Evolutionary conservation across 1,284 basidiomycete species (phyloP).

Genomic region (Cutaneotrichosporon sp.): DNA sequence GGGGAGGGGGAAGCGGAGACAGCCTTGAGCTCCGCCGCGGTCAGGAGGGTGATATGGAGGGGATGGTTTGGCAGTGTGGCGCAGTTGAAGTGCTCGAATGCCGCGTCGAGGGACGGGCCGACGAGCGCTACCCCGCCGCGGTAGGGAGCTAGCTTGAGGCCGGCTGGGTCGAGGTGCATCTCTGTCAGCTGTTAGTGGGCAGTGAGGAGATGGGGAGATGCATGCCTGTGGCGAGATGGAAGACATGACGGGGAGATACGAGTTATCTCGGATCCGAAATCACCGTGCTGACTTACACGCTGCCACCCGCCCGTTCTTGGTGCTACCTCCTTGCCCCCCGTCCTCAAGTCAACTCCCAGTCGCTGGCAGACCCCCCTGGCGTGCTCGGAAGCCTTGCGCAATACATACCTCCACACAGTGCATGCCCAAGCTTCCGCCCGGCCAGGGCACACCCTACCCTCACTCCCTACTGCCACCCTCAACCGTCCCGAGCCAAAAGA

Average conservation of each 20-base stretch:
- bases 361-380: no score
- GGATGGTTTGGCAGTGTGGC: background rate
- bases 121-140: constrained; percentile 19
- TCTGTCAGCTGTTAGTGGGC: background rate
- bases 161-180: constrained; percentile 9
- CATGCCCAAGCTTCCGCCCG: no score
- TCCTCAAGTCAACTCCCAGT: no score
- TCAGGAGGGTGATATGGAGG: constrained; percentile 4
- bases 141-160: constrained; percentile 8
- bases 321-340: no score
- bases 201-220: background rate
- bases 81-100: background rate
- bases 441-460: no score
- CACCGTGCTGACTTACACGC: no score
- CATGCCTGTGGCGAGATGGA: background rate
- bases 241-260: background rate
- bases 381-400: no score
- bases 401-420: no score
- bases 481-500: no score
- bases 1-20: no score
- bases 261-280: background rate
- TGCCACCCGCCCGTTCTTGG: no score
- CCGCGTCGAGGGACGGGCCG: constrained; percentile 11
- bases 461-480: no score
- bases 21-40: constrained; percentile 3